Evolutionary conservation across 805 yeast species (phyloP).

Genomic region (Blastobotrys peoriensis): DNA sequence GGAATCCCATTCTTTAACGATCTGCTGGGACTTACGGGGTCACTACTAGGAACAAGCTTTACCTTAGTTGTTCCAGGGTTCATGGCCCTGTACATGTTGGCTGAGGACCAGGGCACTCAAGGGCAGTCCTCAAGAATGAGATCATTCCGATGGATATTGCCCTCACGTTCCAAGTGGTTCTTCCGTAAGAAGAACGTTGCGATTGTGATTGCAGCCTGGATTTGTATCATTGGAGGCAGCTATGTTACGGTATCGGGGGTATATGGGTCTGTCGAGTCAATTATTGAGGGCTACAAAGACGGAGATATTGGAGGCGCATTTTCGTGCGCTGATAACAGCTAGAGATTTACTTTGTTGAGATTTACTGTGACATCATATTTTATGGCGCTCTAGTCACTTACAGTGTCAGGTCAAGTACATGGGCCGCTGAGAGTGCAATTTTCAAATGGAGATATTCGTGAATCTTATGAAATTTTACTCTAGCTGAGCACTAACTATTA

Average conservation of each 20-base stretch:
- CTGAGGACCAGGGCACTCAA: no score
- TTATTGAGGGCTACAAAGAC: constrained; percentile 1
- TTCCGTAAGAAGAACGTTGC: not conserved
- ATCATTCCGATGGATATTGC: not conserved
- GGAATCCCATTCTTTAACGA: constrained; percentile 7
- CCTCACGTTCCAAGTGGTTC: not conserved
- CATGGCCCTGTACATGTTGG: constrained; percentile 1
- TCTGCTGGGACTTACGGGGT: constrained; percentile 4
- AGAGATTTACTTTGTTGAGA: not conserved
- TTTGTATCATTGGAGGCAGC: constrained; percentile 1
- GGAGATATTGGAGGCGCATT: constrained; percentile 5
- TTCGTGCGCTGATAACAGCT: constrained; percentile 3
- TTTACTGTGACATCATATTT: no score
- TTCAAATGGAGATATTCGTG: no score
- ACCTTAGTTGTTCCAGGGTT: constrained; percentile 6
- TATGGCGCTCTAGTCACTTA: no score
- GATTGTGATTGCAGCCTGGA: constrained; percentile 1
- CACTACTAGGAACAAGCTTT: constrained; percentile 7
- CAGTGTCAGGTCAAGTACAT: no score
- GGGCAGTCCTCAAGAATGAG: not conserved
- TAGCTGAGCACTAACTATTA: no score
- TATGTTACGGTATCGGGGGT: constrained; percentile 6
- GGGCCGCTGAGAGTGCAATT: no score
- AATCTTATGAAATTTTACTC: no score
- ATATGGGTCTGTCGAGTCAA: constrained; percentile 5